Evolutionary conservation across 164 flowering plant genomes (phyloP).

Genomic region (Kalanchoe fedtschenkoi): DNA sequence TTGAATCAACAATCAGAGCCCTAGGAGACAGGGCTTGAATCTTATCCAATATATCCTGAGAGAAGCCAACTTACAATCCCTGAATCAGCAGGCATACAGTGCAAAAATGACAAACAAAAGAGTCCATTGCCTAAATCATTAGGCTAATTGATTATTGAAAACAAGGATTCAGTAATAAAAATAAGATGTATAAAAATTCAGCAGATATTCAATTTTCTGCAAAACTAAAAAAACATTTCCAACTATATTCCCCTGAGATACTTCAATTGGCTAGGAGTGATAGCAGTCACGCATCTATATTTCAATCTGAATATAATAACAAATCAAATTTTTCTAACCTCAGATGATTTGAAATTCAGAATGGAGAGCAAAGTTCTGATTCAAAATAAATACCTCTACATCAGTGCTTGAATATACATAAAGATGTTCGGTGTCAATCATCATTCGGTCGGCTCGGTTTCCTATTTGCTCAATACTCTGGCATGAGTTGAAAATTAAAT

Average conservation of each 20-base stretch:
- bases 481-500: constrained; percentile 8
- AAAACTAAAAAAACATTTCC: too few relatives aligned
- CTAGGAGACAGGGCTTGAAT: constrained; percentile 51
- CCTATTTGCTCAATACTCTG: constrained; percentile 96
- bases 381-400: constrained; percentile 52
- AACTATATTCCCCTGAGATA: too few relatives aligned
- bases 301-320: not conserved
- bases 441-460: constrained; percentile 80
- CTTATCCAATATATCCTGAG: constrained; percentile 74
- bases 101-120: not conserved
- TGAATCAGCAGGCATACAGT: not conserved
- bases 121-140: not conserved
- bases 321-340: not conserved
- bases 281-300: not conserved
- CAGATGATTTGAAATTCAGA: not conserved
- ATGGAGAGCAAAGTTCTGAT: not conserved
- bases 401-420: constrained; percentile 82
- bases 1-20: constrained; percentile 81
- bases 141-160: not conserved
- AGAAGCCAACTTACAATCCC: not conserved
- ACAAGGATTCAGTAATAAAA: not conserved
- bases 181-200: not conserved
- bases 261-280: not conserved
- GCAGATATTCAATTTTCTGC: too few relatives aligned
- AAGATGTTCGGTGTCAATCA: constrained; percentile 51